These are phyloP conservation scores for Kurtzmaniella cleridarum DNA, from an alignment of 805 yeast species.

Conservation along the genomic window DNA sequence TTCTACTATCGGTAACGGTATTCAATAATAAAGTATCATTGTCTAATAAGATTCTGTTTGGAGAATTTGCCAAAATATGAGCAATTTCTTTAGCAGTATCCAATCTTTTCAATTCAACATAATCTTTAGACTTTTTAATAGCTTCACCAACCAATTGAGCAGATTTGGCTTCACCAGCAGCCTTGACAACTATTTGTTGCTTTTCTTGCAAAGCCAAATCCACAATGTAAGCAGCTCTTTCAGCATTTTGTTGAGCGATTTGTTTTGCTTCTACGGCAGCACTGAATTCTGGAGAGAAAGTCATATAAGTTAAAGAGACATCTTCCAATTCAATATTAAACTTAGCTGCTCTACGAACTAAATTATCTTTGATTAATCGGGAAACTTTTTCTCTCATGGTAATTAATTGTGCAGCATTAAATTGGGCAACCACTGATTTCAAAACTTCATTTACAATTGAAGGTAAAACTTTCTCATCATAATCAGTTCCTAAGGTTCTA, in stretches of 20 bases:
- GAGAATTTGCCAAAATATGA: slow-evolving; percentile 72
- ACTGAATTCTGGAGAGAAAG: slow-evolving; percentile 96
- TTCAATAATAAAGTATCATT: slow-evolving; percentile 88
- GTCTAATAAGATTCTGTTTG: slow-evolving; percentile 87
- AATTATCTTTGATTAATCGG: slow-evolving; percentile 81
- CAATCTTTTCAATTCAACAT: slow-evolving; percentile 92
- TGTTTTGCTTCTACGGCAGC: slow-evolving; percentile 98
- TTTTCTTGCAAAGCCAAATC: slow-evolving; percentile 97
- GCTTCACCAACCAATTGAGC: slow-evolving; percentile 99
- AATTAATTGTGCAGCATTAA: slow-evolving; percentile 95
- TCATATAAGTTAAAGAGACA: slow-evolving; percentile 94
- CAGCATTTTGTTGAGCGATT: slow-evolving; percentile 99
- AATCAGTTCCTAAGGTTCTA: slow-evolving; percentile 90
- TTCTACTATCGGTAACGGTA: slow-evolving; percentile 76
- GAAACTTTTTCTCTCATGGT: slow-evolving; percentile 99
- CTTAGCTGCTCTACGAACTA: slow-evolving; percentile 84
- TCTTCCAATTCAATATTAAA: slow-evolving; percentile 89
- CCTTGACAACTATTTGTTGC: slow-evolving; percentile 93
- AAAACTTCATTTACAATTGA: slow-evolving; percentile 97
- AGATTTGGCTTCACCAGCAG: slow-evolving; percentile 97
- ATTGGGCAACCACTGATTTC: slow-evolving; percentile 95
- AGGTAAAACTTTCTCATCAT: slow-evolving; percentile 95
- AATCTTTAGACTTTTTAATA: slow-evolving; percentile 91
- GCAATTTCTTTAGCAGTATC: slow-evolving; percentile 98
- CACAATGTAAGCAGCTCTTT: slow-evolving; percentile 94